Base-by-base conservation (phyloP, 768 basidiomycete genomes). In the Peribolospora baueri region DNA sequence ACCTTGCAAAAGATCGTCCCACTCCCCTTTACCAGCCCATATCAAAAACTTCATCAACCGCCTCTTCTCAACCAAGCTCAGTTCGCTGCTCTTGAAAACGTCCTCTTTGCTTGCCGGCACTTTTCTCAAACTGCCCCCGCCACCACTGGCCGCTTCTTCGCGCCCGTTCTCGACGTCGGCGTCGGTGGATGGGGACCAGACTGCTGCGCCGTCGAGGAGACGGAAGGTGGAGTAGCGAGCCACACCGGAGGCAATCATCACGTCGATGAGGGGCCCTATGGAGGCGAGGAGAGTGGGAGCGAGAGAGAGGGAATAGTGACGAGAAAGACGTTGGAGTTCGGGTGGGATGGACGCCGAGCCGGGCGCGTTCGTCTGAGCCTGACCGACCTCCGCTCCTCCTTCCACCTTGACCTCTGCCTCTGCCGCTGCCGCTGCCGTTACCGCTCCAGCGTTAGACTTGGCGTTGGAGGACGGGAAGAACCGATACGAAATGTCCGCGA, bases 91-190 rank as follows among this genome's bases (percentile, higher is more conserved):
- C 70, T 82, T 87, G 75, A 97, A 95, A 3, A 97, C 75, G 56
- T 84, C 82, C 66, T 88, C 88, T 66, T 93, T 95, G 69, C 77
- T 84, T 41, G 80, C 79, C 1, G 91, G 91, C 0, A 95, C 90
- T 51, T 67, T 73, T 61, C 75, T 75, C 53, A 60, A 48, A 77
- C 64, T 25, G 64, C 60, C 53, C 65, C 65, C 36, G n/a, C 45
- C n/a, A 8, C 9, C 8, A 8, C 45, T n/a, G 3, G n/a, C 4
- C 8, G 38, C 55, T 38, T 47, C 39, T 25, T 56, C 43, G 36
- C 8, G 49, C 45, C 58, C 56, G 50, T 49, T n/a, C 39, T 54
- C 0, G 42, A 76, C 25, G 25, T 25, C 25, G 25, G 25, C 25
- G 25, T 25, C 25, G 70, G 61, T 77, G 79, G 48, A 85, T 69